A percentile compares a stretch with the other conserved stretches of the same genome.
phyloP scores from a whole-genome alignment of 352 stramenopile genomes.

The Phytopythium vexans region DNA sequence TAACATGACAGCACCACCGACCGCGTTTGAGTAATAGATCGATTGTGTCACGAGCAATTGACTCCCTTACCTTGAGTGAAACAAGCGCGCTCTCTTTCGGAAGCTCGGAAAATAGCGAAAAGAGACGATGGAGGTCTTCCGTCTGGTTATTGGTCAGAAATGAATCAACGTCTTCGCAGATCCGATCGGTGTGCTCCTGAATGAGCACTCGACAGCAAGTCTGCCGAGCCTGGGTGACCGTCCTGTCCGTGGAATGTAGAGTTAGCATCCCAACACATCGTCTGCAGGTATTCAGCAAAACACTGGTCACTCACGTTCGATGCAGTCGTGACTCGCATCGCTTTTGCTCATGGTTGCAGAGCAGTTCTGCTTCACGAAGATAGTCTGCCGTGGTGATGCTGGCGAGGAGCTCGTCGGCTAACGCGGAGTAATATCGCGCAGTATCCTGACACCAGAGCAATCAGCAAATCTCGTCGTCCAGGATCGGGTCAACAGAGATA shows the following conservation, averaged over 20 bases:
- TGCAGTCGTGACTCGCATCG: slow-evolving; percentile 75
- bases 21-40: too few relatives aligned
- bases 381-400: slow-evolving; percentile 75
- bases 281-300: neutral
- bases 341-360: slow-evolving; percentile 79
- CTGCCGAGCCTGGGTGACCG: slow-evolving; percentile 72
- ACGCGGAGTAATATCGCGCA: slow-evolving; percentile 57
- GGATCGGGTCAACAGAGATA: neutral
- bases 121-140: slow-evolving; percentile 72
- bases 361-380: slow-evolving; percentile 55
- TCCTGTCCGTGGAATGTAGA: slow-evolving; percentile 30
- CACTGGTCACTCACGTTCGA: slow-evolving; percentile 49
- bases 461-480: neutral
- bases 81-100: slow-evolving; percentile 76
- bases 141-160: slow-evolving; percentile 82
- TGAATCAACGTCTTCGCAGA: slow-evolving; percentile 72
- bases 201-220: slow-evolving; percentile 77
- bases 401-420: slow-evolving; percentile 60
- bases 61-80: slow-evolving; percentile 63
- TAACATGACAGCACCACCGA: slow-evolving; percentile 9
- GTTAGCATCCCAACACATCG: neutral
- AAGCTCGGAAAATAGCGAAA: slow-evolving; percentile 81
- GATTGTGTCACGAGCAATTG: neutral
- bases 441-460: slow-evolving; percentile 37
- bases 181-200: slow-evolving; percentile 74